A percentile compares a stretch with the other conserved stretches of the same genome.
Evolutionary conservation across 495 filamentous ascomycete genomes (phyloP).

Genomic region (Neurospora sp.): DNA sequence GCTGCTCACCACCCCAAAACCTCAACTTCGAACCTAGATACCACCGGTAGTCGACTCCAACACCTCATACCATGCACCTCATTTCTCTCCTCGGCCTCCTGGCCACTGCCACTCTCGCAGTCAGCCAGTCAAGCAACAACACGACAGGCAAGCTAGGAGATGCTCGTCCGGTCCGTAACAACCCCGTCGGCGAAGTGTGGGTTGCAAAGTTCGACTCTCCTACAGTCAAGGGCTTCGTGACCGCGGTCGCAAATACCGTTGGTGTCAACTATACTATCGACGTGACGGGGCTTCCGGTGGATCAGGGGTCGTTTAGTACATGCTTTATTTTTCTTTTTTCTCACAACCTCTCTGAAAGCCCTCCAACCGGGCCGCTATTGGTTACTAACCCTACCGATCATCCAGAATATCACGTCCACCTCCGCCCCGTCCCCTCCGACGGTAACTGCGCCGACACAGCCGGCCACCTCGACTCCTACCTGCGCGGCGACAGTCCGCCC

Average conservation of each 20-base stretch:
- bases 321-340: too few species aligned
- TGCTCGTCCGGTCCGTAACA: slow-evolving; percentile 46
- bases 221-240: slow-evolving; percentile 49
- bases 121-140: slow-evolving; percentile 24
- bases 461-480: slow-evolving; percentile 43
- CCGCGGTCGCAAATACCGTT: slow-evolving; percentile 37
- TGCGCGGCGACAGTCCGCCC: slow-evolving; percentile 50
- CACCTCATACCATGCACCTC: slow-evolving; percentile 25
- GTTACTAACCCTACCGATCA: too few species aligned
- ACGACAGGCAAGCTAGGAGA: slow-evolving; percentile 40
- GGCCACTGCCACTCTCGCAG: slow-evolving; percentile 29
- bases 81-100: slow-evolving; percentile 28
- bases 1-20: not conserved
- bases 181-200: slow-evolving; percentile 48
- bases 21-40: not conserved
- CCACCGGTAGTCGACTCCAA: not conserved
- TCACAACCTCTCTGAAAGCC: too few species aligned
- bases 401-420: slow-evolving; percentile 72
- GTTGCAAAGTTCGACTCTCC: slow-evolving; percentile 35
- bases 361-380: too few species aligned
- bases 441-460: slow-evolving; percentile 67
- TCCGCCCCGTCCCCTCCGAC: slow-evolving; percentile 51
- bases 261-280: slow-evolving; percentile 53
- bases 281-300: slow-evolving; percentile 51
- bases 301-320: slow-evolving; percentile 60